Base-by-base conservation (phyloP, 306 rosid genomes). In the Boehmeria nivea region DNA sequence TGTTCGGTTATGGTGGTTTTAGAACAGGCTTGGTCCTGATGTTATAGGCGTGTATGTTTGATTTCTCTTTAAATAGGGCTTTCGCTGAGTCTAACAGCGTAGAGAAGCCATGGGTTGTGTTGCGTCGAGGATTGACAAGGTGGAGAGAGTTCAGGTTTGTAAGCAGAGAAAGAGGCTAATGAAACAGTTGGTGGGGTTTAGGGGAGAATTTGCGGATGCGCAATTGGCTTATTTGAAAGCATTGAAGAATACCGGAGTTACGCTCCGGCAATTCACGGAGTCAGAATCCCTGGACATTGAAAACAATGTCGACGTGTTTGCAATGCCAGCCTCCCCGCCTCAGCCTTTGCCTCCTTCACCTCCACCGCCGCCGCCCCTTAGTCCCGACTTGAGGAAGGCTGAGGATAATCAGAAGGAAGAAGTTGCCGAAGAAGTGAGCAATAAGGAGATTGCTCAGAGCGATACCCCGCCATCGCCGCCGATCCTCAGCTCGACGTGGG, bases 211-310 rank as follows among this genome's bases (percentile, higher is more conserved):
- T 77, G 87, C 86, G 26, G 96, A 83, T 71, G 70, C 99, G 20
- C 74, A 74, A 6, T 54, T 85, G 53, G 89, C 68, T 51, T 91
- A 91, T 69, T 73, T 91, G 61, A 83, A 23, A 72, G 79, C 89
- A 17, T 59, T 91, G 72, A 91, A 70, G 71, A 83, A 85, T 59
- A 83, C 86, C 8, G 99, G 99, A 28, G 78, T 69, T 2, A 81
- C 99, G 18, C 96, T 91, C 42, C 62, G 93, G 63, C 99, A 91
- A 54, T 83, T 91, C 68, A 85, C 95, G 0, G 99, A 91, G 31
- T 83, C 96, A 0, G 99, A 85, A 44, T 64, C 73, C 3, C 68
- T 91, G 56, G 96, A 91, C 57, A 69, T 81, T 13, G 99, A 91
- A 52, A 75, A 48, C 65, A 47, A 57, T 36, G 44, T 65, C 25